Percentiles rank a stretch among this genome's conserved stretches.
Evolutionary conservation across 2,329 filamentous ascomycete species (phyloP).

Genomic region (Trichoderma oligosporum): DNA sequence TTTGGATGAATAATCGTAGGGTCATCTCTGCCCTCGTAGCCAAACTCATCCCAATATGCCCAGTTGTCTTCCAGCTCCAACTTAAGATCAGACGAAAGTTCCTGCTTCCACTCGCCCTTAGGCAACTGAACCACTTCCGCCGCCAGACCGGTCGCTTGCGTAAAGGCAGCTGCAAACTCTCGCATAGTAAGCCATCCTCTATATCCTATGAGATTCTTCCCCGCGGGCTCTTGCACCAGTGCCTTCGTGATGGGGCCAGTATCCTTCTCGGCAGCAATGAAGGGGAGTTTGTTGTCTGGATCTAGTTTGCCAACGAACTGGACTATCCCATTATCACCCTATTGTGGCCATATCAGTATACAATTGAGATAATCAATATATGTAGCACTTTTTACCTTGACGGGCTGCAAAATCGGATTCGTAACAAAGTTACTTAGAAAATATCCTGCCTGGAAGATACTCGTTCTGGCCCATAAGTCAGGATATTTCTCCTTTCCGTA

Average conservation of each 20-base stretch:
- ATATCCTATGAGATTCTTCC: slow-evolving; percentile 26
- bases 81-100: slow-evolving; percentile 9
- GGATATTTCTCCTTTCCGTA: background rate
- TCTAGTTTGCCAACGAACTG: slow-evolving; percentile 22
- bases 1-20: slow-evolving; percentile 19
- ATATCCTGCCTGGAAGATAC: background rate
- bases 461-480: background rate
- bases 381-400: background rate
- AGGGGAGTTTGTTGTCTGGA: slow-evolving; percentile 23
- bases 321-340: slow-evolving; percentile 21
- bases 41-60: slow-evolving; percentile 21
- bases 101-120: background rate
- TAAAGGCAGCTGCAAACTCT: slow-evolving; percentile 23
- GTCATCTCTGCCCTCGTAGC: slow-evolving; percentile 22
- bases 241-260: slow-evolving; percentile 25
- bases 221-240: slow-evolving; percentile 23
- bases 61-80: slow-evolving; percentile 15
- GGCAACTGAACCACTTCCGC: slow-evolving; percentile 13
- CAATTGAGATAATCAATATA: background rate
- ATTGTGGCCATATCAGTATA: background rate
- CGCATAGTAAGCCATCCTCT: slow-evolving; percentile 24
- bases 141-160: slow-evolving; percentile 20
- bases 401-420: background rate
- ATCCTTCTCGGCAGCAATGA: slow-evolving; percentile 28
- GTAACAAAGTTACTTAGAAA: background rate